phyloP scores from a whole-genome alignment of 805 yeast genomes.

The Yarrowia sp. region DNA sequence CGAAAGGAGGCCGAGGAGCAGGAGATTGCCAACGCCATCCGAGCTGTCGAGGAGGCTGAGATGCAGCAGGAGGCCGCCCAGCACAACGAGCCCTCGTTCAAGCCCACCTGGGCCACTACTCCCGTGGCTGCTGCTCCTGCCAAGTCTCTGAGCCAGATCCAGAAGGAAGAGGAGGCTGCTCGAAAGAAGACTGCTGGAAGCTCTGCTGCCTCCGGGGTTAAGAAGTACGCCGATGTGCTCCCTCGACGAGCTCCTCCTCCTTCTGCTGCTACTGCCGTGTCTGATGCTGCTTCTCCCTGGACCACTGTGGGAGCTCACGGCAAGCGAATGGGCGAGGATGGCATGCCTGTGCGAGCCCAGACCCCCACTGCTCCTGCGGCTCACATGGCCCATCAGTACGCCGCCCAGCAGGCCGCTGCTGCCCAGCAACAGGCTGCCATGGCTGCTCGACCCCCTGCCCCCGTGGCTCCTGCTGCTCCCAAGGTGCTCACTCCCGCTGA shows the following conservation, averaged over 20 bases:
- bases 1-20: constrained; percentile 42
- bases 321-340: constrained; percentile 29
- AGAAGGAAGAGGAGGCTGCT: constrained; percentile 51
- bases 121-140: constrained; percentile 44
- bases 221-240: constrained; percentile 28
- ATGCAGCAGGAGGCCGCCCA: constrained; percentile 45
- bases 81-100: constrained; percentile 24
- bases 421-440: constrained; percentile 41
- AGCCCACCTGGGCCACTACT: constrained; percentile 42
- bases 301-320: constrained; percentile 34
- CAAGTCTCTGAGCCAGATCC: constrained; percentile 51
- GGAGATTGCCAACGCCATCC: constrained; percentile 21
- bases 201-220: constrained; percentile 7
- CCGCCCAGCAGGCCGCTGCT: constrained; percentile 39
- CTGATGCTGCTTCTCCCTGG: constrained; percentile 22
- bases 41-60: constrained; percentile 22
- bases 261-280: constrained; percentile 1
- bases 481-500: constrained; percentile 41
- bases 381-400: constrained; percentile 46
- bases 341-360: constrained; percentile 21
- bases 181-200: constrained; percentile 37
- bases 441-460: constrained; percentile 40
- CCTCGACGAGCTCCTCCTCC: constrained; percentile 29
- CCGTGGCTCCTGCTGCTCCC: constrained; percentile 39
- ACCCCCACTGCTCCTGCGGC: constrained; percentile 41